These are phyloP conservation scores for Xylariaceae sp. DNA, from an alignment of 2,329 filamentous ascomycete species.

Conservation along the genomic window DNA sequence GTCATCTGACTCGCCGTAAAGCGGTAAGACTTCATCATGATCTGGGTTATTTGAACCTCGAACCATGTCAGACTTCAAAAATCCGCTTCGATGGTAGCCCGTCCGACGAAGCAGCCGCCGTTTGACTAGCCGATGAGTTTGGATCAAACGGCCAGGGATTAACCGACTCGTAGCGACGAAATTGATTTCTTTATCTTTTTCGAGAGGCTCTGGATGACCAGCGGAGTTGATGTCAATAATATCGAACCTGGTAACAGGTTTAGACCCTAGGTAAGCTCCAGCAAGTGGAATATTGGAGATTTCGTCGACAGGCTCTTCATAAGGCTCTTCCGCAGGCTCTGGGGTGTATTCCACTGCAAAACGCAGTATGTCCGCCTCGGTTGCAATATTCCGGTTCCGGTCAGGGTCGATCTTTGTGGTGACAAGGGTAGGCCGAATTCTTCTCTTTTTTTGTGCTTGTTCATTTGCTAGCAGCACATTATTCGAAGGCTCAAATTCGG, in stretches of 20 bases:
- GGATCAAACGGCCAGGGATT: constrained; percentile 25
- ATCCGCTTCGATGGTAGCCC: constrained; percentile 1
- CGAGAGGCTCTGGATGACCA: background rate
- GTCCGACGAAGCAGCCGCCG: constrained; percentile 18
- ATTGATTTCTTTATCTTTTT: constrained; percentile 16
- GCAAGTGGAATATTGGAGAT: background rate
- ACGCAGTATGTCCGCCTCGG: constrained; percentile 26
- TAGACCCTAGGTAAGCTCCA: constrained; percentile 26
- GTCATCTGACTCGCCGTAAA: constrained; percentile 53
- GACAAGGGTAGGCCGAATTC: constrained; percentile 24
- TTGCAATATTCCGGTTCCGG: constrained; percentile 25
- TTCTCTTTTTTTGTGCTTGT: constrained; percentile 27
- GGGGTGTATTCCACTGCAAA: background rate
- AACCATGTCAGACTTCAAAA: constrained; percentile 28
- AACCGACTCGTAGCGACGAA: constrained; percentile 6
- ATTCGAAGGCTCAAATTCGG: background rate
- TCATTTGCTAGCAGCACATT: background rate
- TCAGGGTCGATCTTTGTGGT: constrained; percentile 20
- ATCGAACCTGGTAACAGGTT: constrained; percentile 28
- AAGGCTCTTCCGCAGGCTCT: background rate
- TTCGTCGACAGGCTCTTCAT: background rate
- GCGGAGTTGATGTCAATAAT: constrained; percentile 18
- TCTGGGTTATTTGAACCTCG: constrained; percentile 28
- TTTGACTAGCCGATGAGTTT: constrained; percentile 27
- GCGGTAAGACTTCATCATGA: constrained; percentile 43